Base-by-base conservation (phyloP, 2,329 filamentous ascomycete genomes). In the Aspergillus jensenii region DNA sequence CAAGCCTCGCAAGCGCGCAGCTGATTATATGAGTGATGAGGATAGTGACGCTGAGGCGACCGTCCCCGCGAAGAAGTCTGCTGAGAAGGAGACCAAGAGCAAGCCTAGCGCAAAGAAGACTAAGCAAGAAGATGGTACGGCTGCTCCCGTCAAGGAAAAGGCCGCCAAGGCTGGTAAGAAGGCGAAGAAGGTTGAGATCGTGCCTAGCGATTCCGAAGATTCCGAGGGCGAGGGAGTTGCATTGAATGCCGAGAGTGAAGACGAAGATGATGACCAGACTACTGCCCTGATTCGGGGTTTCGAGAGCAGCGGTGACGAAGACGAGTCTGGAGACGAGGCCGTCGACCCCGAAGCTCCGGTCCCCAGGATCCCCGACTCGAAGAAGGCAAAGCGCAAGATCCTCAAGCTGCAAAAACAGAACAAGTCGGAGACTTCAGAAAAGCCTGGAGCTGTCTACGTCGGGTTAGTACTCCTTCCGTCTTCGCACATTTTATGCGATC, bases 361-460 rank as follows among this genome's bases (percentile, higher is more conserved):
- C 11, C 79, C 79, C 39, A 68, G 71, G 57, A 74, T 78, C 23
- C 76, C 77, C 25, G 69, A 78, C 46, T 75, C 75, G 41, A 80
- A 80, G 68, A 76, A 76, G 62, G 70, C 77, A 53, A 78, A 76
- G 68, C 79, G 79, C 66, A 81, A 80, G 65, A 74, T 86, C 50
- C 75, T 80, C 59, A 80, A 81, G 65, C 78, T 79, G 50, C 73
- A 78, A 53, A 79, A 81, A 67, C 78, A 80, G 61, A 76, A 78
- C 31, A 64, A 60, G 39, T n/a, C 59, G 40, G 73, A 72, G 50
- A 55, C 74, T 61, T 66, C 67, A 5, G 77, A 80, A 21, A 74
- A 78, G 52, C 85, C 90, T 1, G 93, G 93, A 47, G 88, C 95
- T 41, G 83, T 98, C 70, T 98, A 96, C 78, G 83, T 99, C 68